Evolutionary conservation across 2,329 filamentous ascomycete species (phyloP).

Genomic region (Sclerotinia subarctica): DNA sequence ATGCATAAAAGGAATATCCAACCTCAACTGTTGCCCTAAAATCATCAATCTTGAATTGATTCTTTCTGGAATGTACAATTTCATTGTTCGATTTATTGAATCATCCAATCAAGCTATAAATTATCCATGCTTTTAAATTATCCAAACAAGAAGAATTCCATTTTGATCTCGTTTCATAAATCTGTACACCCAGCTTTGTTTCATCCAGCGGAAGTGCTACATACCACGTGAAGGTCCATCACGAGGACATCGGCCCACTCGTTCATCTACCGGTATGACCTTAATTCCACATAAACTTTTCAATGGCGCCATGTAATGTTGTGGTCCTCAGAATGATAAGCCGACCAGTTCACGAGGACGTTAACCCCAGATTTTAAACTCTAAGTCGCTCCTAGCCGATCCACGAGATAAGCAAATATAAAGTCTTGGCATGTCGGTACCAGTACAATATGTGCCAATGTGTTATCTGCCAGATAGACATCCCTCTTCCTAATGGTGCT

Average conservation of each 20-base stretch:
- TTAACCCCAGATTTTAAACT: constrained; percentile 6
- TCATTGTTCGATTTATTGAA: too few species aligned
- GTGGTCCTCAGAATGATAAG: neutral
- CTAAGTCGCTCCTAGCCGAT: constrained; percentile 5
- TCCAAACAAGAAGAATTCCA: too few species aligned
- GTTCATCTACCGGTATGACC: neutral
- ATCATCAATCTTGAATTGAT: too few species aligned
- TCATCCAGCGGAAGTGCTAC: neutral
- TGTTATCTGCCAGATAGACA: neutral
- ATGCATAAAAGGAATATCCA: too few species aligned
- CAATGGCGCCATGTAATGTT: neutral
- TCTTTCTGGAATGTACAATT: too few species aligned
- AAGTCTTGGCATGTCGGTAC: neutral
- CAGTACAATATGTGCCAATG: neutral
- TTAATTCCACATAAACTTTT: neutral
- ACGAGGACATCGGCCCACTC: neutral
- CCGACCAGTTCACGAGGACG: constrained; percentile 2
- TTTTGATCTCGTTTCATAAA: too few species aligned
- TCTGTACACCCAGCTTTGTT: too few species aligned
- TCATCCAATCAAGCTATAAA: too few species aligned
- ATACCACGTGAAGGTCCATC: neutral
- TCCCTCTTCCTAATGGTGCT: neutral
- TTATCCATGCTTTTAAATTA: too few species aligned
- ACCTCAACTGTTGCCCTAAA: too few species aligned
- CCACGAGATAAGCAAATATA: constrained; percentile 6